Percentiles rank a stretch among this genome's conserved stretches.
These are phyloP conservation scores for Fusarium sp. DNA, from an alignment of 2,329 filamentous ascomycete genomes.

Conservation along the genomic window DNA sequence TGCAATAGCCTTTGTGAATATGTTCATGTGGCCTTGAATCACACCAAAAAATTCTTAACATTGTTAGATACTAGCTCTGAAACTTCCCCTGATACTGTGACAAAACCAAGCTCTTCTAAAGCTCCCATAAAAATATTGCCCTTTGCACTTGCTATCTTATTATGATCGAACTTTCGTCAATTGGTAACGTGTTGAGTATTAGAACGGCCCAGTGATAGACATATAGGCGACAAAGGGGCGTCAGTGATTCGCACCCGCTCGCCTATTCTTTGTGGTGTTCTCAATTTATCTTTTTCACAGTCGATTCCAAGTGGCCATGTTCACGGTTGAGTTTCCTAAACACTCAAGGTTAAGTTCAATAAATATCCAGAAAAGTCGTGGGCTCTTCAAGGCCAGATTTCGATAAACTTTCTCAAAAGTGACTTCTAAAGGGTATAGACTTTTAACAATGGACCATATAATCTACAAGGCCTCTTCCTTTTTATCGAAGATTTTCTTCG, in stretches of 20 bases:
- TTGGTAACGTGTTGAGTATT: no score
- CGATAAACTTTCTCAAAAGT: neutral
- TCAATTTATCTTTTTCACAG: neutral
- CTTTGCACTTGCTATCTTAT: no score
- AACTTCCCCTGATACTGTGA: no score
- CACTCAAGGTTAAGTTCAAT: neutral
- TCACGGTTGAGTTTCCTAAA: neutral
- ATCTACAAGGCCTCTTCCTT: neutral
- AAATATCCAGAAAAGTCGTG: neutral
- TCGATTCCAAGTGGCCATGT: neutral
- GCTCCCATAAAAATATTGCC: no score
- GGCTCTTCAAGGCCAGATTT: neutral
- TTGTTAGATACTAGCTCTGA: no score
- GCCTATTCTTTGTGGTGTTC: neutral
- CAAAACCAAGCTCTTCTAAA: no score
- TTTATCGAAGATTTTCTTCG: neutral
- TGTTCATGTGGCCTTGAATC: no score
- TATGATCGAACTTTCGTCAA: no score
- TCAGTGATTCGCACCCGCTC: neutral
- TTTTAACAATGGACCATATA: neutral
- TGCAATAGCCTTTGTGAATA: no score
- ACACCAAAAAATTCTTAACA: no score
- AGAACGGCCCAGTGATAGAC: no score
- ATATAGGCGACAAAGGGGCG: neutral
- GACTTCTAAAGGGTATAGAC: neutral